phyloP scores from a whole-genome alignment of 2,329 filamentous ascomycete genomes.

The Zalaria sp. region DNA sequence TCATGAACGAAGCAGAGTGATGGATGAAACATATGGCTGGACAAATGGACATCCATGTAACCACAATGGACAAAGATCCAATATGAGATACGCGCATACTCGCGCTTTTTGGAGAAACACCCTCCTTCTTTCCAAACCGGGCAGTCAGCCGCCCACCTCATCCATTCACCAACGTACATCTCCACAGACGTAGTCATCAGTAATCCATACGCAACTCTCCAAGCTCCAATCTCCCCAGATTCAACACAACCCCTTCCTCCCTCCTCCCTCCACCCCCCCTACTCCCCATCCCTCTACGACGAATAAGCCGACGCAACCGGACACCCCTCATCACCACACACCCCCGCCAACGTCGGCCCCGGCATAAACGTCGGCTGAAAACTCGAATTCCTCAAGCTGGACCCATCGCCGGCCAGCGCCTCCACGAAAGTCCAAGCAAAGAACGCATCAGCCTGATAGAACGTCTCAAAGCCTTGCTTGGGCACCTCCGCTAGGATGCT shows the following conservation, averaged over 20 bases:
- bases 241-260: background rate
- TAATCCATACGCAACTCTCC: background rate
- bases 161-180: no score
- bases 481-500: conserved; percentile 4
- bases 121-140: background rate
- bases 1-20: no score
- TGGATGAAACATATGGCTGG: no score
- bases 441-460: conserved; percentile 7
- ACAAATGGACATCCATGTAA: no score
- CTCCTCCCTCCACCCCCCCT: background rate
- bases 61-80: no score
- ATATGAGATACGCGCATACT: no score
- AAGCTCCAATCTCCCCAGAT: background rate
- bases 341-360: background rate
- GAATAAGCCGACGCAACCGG: conserved; percentile 3
- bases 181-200: background rate
- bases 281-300: background rate
- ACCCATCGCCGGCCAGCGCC: conserved; percentile 9
- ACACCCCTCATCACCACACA: conserved; percentile 1
- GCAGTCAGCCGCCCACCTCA: background rate
- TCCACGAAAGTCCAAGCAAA: conserved; percentile 11
- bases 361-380: conserved; percentile 11
- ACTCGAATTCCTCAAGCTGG: conserved; percentile 11
- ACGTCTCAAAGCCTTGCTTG: conserved; percentile 12
- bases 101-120: no score